Percentiles rank a stretch among this genome's conserved stretches.
Evolutionary conservation across 2,329 filamentous ascomycete species (phyloP).

Genomic region (Bipolaris sorokiniana): DNA sequence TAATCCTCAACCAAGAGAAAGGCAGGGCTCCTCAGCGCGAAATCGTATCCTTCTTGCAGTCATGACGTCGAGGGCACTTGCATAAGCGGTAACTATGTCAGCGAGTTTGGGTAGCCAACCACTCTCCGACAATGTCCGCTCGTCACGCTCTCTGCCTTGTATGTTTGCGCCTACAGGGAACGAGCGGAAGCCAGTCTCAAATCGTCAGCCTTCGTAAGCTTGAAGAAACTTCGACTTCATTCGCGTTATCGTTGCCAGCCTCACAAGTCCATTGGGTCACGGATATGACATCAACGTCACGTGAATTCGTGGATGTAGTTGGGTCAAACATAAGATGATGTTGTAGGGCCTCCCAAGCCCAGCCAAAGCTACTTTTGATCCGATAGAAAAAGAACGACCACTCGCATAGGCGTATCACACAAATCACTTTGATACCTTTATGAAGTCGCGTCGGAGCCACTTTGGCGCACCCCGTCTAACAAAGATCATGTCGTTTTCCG

Average conservation of each 20-base stretch:
- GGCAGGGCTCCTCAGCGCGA: background rate
- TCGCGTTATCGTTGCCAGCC: background rate
- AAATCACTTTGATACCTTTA: slow-evolving; percentile 8
- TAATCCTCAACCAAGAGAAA: background rate
- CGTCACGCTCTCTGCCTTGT: background rate
- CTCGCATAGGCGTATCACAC: background rate
- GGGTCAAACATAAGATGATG: background rate
- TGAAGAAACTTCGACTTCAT: background rate
- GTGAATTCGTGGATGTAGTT: background rate
- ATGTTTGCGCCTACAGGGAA: background rate
- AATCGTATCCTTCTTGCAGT: background rate
- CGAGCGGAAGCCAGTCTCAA: background rate
- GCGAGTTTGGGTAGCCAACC: background rate
- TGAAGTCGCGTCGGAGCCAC: slow-evolving; percentile 17
- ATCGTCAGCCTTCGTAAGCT: background rate
- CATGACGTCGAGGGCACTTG: background rate
- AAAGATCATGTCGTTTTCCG: slow-evolving; percentile 21
- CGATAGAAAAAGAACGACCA: background rate
- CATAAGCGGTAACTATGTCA: background rate
- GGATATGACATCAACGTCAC: slow-evolving; percentile 7
- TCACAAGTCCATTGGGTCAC: background rate
- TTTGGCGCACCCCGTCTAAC: slow-evolving; percentile 14
- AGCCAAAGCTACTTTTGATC: background rate
- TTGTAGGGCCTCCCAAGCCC: background rate
- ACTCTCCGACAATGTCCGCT: background rate